Base-by-base conservation (phyloP, 2,329 filamentous ascomycete species). In the Pseudogymnoascus sp. region DNA sequence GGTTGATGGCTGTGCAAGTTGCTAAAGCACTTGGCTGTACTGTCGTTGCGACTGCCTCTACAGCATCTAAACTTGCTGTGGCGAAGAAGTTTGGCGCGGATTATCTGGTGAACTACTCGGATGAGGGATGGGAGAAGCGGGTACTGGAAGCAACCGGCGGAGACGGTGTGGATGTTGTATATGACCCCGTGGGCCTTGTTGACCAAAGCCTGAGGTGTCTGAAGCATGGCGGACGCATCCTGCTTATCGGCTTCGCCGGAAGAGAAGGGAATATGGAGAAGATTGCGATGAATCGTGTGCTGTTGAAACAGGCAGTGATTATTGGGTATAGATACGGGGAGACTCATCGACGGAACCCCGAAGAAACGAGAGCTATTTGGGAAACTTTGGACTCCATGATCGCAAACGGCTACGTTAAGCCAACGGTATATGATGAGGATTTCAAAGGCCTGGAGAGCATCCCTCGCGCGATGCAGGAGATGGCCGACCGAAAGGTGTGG, bases 321-420 rank as follows among this genome's bases (percentile, higher is more conserved):
- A 77, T 81, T 36, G 83, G 83, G 45, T 85, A 85, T 71, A 76
- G 83, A 54, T 86, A 81, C 69, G 84, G 84, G 1, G 84, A 86
- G 72, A 83, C 79, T 37, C 77, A 81, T 16, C 74, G 84, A 45
- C 75, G 78, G 41, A 74, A 79, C 67, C 80, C 83, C 0, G 71
- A 76, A 28, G 77, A 81, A 63, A 79, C 78, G 34, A 71, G 77
- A 23, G 73, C 75, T 61, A 79, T 82, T 1, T 86, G 83, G 83
- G 68, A 77, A 45, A 81, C 78, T 0, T 77, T 86, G 45, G 76
- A 78, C 66, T 72, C 74, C 1, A 72, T 85, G 68, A 75, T 85
- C 7, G 74, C 79, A 10, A 73, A 68, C 4, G 80, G 80, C 1
- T 73, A 73, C 51, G 77, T 87, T 65, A 79, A 77, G 69, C 80